Evolutionary conservation across 2,329 filamentous ascomycete species (phyloP).

Genomic region (Rosellinia necatrix): DNA sequence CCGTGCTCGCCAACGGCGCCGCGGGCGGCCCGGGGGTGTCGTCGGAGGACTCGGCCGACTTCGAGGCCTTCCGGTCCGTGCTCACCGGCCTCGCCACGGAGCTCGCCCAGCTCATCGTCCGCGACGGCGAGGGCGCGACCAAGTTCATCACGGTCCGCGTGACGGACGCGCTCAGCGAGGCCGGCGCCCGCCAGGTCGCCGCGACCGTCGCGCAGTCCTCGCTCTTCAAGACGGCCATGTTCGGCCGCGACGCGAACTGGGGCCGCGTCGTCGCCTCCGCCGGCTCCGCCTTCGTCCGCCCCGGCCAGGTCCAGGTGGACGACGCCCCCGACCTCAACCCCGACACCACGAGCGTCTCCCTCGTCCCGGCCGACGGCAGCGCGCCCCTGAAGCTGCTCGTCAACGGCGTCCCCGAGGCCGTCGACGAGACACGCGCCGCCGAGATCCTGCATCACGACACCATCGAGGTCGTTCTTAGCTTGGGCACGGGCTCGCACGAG

Average conservation of each 20-base stretch:
- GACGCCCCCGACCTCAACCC: constrained; percentile 67
- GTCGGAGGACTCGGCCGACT: constrained; percentile 62
- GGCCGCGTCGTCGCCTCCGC: constrained; percentile 94
- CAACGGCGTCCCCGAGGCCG: constrained; percentile 77
- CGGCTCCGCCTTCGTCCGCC: constrained; percentile 67
- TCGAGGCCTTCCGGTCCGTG: constrained; percentile 69
- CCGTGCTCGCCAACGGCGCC: constrained; percentile 92
- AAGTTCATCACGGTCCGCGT: constrained; percentile 97
- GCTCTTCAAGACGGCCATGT: constrained; percentile 95
- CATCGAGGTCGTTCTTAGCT: constrained; percentile 74
- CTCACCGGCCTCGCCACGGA: constrained; percentile 80
- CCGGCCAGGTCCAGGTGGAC: constrained; percentile 57
- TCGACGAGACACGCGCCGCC: constrained; percentile 76
- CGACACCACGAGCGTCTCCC: constrained; percentile 76
- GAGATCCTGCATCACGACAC: constrained; percentile 80
- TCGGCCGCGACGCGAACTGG: constrained; percentile 98
- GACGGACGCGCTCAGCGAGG: constrained; percentile 69
- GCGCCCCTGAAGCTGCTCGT: constrained; percentile 76
- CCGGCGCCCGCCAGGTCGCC: constrained; percentile 77
- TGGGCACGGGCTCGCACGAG: constrained; percentile 71
- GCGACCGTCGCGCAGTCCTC: constrained; percentile 88
- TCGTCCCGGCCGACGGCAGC: constrained; percentile 77
- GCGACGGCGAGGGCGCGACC: constrained; percentile 95
- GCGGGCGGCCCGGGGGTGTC: constrained; percentile 72
- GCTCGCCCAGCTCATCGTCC: constrained; percentile 89